Conservation (phyloP, 2,329 filamentous ascomycete genomes). For the Calonectria crousiana region DNA sequence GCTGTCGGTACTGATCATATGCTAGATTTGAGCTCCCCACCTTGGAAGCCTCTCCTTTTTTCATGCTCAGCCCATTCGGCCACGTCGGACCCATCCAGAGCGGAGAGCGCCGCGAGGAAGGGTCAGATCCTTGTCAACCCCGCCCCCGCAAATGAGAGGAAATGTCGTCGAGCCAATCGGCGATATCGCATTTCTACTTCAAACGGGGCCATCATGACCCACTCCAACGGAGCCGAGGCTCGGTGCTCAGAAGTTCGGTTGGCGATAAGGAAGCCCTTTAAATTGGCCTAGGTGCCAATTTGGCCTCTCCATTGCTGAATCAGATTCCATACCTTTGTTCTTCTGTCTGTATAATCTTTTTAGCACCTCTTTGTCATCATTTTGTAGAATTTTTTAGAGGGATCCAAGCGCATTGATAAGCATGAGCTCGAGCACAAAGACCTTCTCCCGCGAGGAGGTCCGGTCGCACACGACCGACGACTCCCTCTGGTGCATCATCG, state of each 20-base stretch:
- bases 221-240: not conserved
- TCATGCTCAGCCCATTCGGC: not conserved
- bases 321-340: not conserved
- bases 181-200: not conserved
- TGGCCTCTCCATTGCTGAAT: not conserved
- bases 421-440: not conserved
- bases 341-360: not conserved
- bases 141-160: not conserved
- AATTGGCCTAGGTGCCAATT: not conserved
- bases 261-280: not conserved
- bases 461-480: constrained; percentile 73
- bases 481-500: constrained; percentile 85
- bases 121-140: not conserved
- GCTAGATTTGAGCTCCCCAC: too few relatives aligned
- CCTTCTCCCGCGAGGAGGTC: not conserved
- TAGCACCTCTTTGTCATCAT: not conserved
- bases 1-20: too few relatives aligned
- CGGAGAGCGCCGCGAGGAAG: not conserved
- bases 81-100: not conserved
- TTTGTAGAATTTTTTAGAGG: not conserved
- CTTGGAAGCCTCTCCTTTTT: not conserved
- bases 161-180: not conserved
- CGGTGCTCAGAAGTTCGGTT: not conserved
- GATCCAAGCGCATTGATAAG: not conserved
- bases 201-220: not conserved